Evolutionary conservation across 2,329 filamentous ascomycete genomes (phyloP).

Genomic region (Monosporascus sp.): DNA sequence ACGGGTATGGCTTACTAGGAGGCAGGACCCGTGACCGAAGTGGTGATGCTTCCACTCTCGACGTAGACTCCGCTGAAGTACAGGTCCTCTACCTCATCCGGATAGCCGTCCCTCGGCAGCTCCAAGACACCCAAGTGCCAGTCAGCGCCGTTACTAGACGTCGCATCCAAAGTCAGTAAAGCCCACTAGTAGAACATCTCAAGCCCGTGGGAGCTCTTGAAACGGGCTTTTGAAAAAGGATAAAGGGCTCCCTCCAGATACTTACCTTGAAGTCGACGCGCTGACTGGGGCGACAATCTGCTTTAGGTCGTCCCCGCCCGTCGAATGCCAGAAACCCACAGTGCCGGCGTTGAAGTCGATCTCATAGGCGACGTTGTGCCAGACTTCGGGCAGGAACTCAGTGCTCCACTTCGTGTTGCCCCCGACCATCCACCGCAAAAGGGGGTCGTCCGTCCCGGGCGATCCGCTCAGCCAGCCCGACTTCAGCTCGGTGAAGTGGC

Average conservation of each 20-base stretch:
- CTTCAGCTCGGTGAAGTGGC: conserved; percentile 72
- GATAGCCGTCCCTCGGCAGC: conserved; percentile 52
- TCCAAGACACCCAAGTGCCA: conserved; percentile 70
- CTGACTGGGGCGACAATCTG: conserved; percentile 57
- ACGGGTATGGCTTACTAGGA: conserved; percentile 1
- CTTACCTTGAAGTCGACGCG: conserved; percentile 40
- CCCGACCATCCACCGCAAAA: conserved; percentile 61
- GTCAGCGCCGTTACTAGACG: conserved; percentile 59
- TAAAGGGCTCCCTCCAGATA: too few species aligned
- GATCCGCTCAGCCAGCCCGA: conserved; percentile 55
- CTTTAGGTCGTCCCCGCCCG: conserved; percentile 51
- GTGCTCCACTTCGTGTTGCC: conserved; percentile 59
- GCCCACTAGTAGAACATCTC: too few species aligned
- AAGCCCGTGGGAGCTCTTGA: too few species aligned
- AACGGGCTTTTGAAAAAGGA: too few species aligned
- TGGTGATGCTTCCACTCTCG: conserved; percentile 48
- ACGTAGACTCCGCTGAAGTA: conserved; percentile 70
- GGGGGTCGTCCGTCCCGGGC: conserved; percentile 39
- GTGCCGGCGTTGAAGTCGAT: conserved; percentile 61
- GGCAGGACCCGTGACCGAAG: conserved; percentile 19
- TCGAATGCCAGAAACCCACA: conserved; percentile 68
- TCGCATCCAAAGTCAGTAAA: too few species aligned
- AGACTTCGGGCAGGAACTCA: conserved; percentile 56
- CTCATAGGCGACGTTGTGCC: conserved; percentile 73
- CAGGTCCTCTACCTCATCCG: conserved; percentile 58